Conservation (phyloP, 257 asterid genomes). For the Nicotiana undulata region DNA sequence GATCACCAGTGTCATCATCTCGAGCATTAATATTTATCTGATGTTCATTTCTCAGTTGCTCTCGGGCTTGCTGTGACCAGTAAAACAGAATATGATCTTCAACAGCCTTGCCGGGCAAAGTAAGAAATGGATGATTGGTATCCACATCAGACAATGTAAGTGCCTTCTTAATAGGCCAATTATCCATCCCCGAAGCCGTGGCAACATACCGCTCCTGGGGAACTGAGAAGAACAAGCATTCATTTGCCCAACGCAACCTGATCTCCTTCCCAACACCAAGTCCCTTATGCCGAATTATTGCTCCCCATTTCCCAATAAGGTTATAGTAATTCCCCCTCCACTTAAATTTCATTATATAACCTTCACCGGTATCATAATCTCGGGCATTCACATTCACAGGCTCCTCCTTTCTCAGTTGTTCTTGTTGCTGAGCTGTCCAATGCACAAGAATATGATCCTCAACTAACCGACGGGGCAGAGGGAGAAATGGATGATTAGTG, state of each 20-base stretch:
- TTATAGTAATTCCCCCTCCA: conserved; percentile 71
- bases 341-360: conserved; percentile 62
- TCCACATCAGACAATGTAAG: conserved; percentile 80
- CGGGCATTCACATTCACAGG: conserved; percentile 61
- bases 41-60: conserved; percentile 57
- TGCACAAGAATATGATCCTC: conserved; percentile 73
- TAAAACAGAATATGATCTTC: conserved; percentile 66
- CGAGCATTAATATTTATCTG: conserved; percentile 68
- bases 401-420: conserved; percentile 61
- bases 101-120: conserved; percentile 78
- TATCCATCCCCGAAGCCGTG: conserved; percentile 42
- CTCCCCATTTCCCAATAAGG: conserved; percentile 79
- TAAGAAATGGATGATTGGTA: conserved; percentile 79
- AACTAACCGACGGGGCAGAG: conserved; percentile 68
- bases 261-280: conserved; percentile 76
- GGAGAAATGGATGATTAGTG: conserved; percentile 75
- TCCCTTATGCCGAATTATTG: conserved; percentile 57
- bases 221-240: conserved; percentile 68
- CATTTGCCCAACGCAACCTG: conserved; percentile 55
- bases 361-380: conserved; percentile 69
- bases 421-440: conserved; percentile 66
- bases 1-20: conserved; percentile 64
- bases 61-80: conserved; percentile 63
- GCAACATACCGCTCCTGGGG: conserved; percentile 48
- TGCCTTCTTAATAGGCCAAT: conserved; percentile 75